Conservation (phyloP, 2,329 filamentous ascomycete species). For the Mollisiaceae sp. region DNA sequence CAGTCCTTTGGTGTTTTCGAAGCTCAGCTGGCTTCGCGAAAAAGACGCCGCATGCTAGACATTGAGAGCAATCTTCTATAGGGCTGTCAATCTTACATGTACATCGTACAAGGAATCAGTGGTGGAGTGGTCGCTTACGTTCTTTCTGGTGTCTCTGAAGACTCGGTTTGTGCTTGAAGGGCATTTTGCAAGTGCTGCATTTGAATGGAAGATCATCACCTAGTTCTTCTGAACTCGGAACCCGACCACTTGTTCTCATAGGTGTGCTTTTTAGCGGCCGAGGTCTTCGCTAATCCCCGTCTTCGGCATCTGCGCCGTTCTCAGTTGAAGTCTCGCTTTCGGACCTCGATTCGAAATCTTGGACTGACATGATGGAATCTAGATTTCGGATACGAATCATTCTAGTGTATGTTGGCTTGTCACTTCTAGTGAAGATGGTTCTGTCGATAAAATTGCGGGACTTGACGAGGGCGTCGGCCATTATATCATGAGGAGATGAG, state of each 20-base stretch:
- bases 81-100: not conserved
- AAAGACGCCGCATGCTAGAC: not conserved
- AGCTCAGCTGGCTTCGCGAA: not conserved
- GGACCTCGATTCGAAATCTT: not conserved
- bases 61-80: not conserved
- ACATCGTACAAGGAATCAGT: not conserved
- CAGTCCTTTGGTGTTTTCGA: not conserved
- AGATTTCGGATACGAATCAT: not conserved
- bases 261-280: not conserved
- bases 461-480: not conserved
- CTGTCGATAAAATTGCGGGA: not conserved
- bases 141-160: not conserved
- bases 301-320: not conserved
- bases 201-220: not conserved
- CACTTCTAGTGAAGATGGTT: slow-evolving; percentile 1
- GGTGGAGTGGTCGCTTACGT: not conserved
- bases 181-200: not conserved
- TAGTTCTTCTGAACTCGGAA: not conserved
- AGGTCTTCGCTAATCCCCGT: not conserved
- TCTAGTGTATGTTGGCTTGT: not conserved
- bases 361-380: not conserved
- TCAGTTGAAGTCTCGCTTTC: not conserved
- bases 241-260: not conserved
- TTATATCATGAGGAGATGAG: not conserved
- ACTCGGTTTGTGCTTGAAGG: not conserved